phyloP scores from a whole-genome alignment of 495 filamentous ascomycete genomes.

The Stereocaulon alpinum region DNA sequence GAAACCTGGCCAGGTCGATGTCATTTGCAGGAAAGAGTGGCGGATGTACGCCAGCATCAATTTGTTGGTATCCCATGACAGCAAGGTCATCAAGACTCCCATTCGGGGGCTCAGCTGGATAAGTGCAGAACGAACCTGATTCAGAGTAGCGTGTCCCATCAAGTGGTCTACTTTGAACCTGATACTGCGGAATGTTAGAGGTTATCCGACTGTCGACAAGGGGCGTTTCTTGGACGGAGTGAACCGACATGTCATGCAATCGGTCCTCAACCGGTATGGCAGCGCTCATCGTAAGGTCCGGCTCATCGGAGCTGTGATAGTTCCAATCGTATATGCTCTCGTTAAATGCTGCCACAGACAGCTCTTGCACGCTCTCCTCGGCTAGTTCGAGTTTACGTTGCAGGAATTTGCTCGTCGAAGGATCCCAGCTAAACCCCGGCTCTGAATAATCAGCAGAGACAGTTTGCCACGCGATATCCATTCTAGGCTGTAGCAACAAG shows the following conservation, averaged over 20 bases:
- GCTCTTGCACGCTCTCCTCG: background rate
- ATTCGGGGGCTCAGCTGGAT: background rate
- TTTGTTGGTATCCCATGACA: background rate
- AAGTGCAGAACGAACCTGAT: background rate
- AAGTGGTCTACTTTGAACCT: background rate
- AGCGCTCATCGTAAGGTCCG: background rate
- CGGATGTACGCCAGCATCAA: too few species aligned
- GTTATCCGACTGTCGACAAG: background rate
- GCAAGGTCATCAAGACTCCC: background rate
- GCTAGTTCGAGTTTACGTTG: constrained; percentile 3
- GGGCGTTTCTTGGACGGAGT: background rate
- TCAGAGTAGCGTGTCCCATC: background rate
- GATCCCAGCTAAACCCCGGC: background rate
- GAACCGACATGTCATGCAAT: background rate
- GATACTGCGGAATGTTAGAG: background rate
- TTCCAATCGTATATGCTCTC: background rate
- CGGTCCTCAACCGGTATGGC: background rate
- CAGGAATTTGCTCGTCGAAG: background rate
- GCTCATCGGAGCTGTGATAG: background rate
- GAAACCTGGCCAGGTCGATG: too few species aligned
- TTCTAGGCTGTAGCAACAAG: background rate
- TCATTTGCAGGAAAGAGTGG: background rate
- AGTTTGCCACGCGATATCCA: background rate
- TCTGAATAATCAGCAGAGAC: background rate
- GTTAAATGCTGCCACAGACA: constrained; percentile 1